Conservation (phyloP, 345 rosid genomes). For the Eucalyptus cladocalyx region DNA sequence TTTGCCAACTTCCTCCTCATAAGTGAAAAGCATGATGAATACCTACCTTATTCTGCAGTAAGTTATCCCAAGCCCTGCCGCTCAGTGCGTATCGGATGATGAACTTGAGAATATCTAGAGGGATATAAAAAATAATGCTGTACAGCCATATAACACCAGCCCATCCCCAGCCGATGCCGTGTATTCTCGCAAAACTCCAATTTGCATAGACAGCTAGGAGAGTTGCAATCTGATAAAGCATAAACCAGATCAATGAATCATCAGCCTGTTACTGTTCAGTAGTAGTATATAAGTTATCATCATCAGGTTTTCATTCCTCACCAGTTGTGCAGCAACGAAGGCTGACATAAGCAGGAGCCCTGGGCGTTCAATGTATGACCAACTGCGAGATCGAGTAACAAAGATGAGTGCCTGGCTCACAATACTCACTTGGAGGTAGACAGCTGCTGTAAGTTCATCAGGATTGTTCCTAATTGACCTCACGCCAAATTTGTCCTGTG, state of each 20-base stretch:
- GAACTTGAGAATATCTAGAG: conserved; percentile 74
- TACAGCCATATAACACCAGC: conserved; percentile 88
- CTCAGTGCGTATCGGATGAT: conserved; percentile 50
- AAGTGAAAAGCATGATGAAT: not conserved
- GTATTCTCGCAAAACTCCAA: conserved; percentile 56
- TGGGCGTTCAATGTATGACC: conserved; percentile 87
- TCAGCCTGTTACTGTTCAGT: not conserved
- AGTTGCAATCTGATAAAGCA: conserved; percentile 52
- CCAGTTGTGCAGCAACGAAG: conserved; percentile 69
- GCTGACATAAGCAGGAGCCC: conserved; percentile 57
- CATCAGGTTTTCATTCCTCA: conserved; percentile 6
- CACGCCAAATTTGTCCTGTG: conserved; percentile 70
- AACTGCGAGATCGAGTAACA: conserved; percentile 90
- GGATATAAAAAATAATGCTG: conserved; percentile 64
- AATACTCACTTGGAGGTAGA: conserved; percentile 92
- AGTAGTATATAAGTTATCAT: not conserved
- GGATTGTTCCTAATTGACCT: conserved; percentile 34
- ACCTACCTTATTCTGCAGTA: conserved; percentile 71
- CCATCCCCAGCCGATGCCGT: conserved; percentile 94
- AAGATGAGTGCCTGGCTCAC: conserved; percentile 95
- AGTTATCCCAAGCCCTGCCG: conserved; percentile 79
- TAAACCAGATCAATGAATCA: not conserved
- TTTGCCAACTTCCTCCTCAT: not conserved
- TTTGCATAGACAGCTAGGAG: conserved; percentile 69
- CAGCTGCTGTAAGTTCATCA: conserved; percentile 61